Base-by-base conservation (phyloP, 257 asterid genomes). In the Nicotiana noctiflora region DNA sequence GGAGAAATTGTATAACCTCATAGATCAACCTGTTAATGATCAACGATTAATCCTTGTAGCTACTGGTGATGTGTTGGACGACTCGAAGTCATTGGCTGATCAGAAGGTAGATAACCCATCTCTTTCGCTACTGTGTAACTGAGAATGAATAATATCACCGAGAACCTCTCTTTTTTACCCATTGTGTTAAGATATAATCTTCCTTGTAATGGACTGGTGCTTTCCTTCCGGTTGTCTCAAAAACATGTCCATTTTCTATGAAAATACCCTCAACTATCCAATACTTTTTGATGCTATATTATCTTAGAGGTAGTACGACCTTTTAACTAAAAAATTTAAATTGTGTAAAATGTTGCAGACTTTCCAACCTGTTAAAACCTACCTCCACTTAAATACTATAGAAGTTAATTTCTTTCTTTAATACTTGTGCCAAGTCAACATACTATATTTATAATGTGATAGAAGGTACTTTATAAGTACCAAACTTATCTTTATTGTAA, bases 1-100 rank as follows among this genome's bases (percentile, higher is more conserved):
- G 90, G 97, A 93, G 90, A 93, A 93, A 89, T 87, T 95, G 92
- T 95, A 87, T 79, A 88, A 86, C 83, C 92, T 93, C 85, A 89
- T 87, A 63, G 99, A 92, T 84, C 91, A 92, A 18, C 93, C 98
- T 9, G 90, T 84, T 85, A 84, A 82, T 81, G 90, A 92, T 85
- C 99, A 92, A 80, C 95, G 90, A 1, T 76, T 93, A 88, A 86
- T 92, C 76, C 85, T 93, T 75, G 79, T 89, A 88, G 90, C 89
- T 31, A 85, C 78, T 83, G 82, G 59, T 74, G 90, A 93, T 86
- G 88, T 88, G 51, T 87, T 95, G 77, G 99, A 92, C 46, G 99
- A 95, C 84, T 86, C 90, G 27, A 93, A 90, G 86, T 82, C 98
- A 25, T 87, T 93, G 75, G 99, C 98, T 29, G 97, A 93, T 88